Evolutionary conservation across 2,329 filamentous ascomycete genomes (phyloP), one percentile per base, ranked within the genome.

Genomic region (Zymoseptoria ardabiliae): DNA sequence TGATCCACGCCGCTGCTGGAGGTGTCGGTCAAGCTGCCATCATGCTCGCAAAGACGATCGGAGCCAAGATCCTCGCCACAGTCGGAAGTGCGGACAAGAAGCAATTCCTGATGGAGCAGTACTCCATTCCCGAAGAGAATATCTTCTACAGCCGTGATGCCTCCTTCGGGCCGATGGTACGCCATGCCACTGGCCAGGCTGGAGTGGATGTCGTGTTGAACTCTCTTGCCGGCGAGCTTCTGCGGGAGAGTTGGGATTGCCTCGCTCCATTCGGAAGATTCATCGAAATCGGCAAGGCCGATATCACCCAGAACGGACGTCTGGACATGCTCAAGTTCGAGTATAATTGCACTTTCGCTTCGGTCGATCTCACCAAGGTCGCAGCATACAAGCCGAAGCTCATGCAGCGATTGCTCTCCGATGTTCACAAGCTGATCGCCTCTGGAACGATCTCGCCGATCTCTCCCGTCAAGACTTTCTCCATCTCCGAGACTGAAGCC

Each of bases 181-280:
- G 20, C n/a, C 20, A 41, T 5, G 64, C 61, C 55, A 75, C 73
- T 0, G 58, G 63, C n/a, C 67, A 64, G n/a, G 53, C 50, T 6
- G 74, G 74, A 10, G 67, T 74, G 19, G 71, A 75, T 55, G 69
- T 75, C 4, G 60, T 74, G 2, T 57, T 75, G 54, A 74, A 71
- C 60, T 66, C 61, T 2, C 55, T 68, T 4, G 49, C 61, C 1
- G 72, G 72, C 1, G 59, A 69, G 13, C 28, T 65, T 1, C 64
- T 74, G 9, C 56, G 62, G 17, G 54, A 63, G n/a, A 65, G 62
- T 2, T 72, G 68, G 67, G 51, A 65, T 3, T 64, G 60, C 51
- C 52, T 72, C 35, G 71, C 11, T 66, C 70, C 7, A 55, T 70
- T 68, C 23, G 72, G 73, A 4, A 57, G 62, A 2, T 62, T 75